A percentile compares a stretch with the other conserved stretches of the same genome.
Conservation (phyloP, 352 stramenopile genomes). For the Phytophthora pluvialis region DNA sequence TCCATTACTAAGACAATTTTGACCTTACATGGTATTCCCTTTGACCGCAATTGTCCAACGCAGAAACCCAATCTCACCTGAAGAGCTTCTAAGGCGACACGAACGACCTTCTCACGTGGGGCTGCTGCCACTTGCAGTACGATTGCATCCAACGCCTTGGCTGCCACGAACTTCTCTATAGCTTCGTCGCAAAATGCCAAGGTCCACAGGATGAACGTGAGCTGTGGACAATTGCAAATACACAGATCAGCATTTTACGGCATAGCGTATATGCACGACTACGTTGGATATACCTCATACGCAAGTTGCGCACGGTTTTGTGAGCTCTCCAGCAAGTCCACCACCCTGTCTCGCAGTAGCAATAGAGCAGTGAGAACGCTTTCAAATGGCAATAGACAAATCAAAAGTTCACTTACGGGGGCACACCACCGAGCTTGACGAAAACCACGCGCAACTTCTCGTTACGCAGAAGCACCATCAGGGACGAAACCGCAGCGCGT, state of each 20-base stretch:
- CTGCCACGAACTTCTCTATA: conserved; percentile 77
- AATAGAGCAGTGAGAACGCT: conserved; percentile 4
- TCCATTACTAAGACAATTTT: conserved; percentile 1
- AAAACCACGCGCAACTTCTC: conserved; percentile 92
- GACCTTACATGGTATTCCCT: background rate
- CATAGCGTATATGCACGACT: background rate
- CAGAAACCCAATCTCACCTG: conserved; percentile 45
- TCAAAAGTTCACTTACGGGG: conserved; percentile 66
- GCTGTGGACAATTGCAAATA: conserved; percentile 44
- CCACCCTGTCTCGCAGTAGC: conserved; percentile 43
- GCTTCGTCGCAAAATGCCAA: conserved; percentile 92
- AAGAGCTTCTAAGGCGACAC: conserved; percentile 94
- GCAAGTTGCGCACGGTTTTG: conserved; percentile 93
- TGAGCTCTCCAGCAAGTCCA: conserved; percentile 78
- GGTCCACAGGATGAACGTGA: conserved; percentile 97
- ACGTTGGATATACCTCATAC: conserved; percentile 81
- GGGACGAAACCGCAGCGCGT: conserved; percentile 87
- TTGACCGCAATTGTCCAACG: background rate
- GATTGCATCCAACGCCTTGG: conserved; percentile 69
- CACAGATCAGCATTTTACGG: background rate
- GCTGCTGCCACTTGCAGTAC: conserved; percentile 91
- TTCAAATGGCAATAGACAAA: background rate
- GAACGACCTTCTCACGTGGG: conserved; percentile 97
- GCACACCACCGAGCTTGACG: conserved; percentile 90
- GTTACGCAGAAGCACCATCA: conserved; percentile 93